Conservation (phyloP, 2,329 filamentous ascomycete species). For the Chrysoporthe puriensis region DNA sequence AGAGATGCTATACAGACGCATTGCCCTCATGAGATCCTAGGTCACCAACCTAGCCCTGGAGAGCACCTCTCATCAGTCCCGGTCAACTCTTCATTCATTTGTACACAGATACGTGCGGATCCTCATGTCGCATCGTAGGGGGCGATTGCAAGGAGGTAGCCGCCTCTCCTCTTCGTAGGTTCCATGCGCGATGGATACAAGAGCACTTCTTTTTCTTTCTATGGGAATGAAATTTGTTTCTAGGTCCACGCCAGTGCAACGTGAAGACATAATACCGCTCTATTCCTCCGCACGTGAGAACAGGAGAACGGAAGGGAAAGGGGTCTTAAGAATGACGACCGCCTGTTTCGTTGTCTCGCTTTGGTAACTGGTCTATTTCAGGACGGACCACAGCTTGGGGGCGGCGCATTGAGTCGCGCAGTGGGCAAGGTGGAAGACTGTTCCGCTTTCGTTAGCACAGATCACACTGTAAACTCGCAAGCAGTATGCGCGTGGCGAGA, state of each 20-base stretch:
- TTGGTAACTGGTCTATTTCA: constrained; percentile 69
- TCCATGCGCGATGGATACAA: neutral
- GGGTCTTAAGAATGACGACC: neutral
- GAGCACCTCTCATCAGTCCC: neutral
- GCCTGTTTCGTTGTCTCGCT: constrained; percentile 6
- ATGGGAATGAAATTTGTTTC: constrained; percentile 14
- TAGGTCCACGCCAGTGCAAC: constrained; percentile 22
- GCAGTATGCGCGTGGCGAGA: neutral
- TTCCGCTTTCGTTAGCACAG: constrained; percentile 21
- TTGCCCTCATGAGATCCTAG: neutral
- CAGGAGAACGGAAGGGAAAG: neutral
- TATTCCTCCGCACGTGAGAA: constrained; percentile 5
- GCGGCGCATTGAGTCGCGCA: constrained; percentile 92
- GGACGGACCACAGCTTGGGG: constrained; percentile 89
- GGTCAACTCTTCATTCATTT: constrained; percentile 17
- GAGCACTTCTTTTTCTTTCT: constrained; percentile 14
- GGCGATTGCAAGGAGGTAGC: neutral
- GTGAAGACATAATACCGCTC: constrained; percentile 18
- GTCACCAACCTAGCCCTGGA: neutral
- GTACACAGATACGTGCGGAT: constrained; percentile 9
- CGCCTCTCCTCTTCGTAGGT: neutral
- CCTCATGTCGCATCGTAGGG: neutral
- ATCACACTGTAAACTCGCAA: neutral
- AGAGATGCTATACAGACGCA: constrained; percentile 8
- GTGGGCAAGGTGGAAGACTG: constrained; percentile 98